Base-by-base conservation (phyloP, 371 early-diverging fungal species). In the Haplosporangium sp. region DNA sequence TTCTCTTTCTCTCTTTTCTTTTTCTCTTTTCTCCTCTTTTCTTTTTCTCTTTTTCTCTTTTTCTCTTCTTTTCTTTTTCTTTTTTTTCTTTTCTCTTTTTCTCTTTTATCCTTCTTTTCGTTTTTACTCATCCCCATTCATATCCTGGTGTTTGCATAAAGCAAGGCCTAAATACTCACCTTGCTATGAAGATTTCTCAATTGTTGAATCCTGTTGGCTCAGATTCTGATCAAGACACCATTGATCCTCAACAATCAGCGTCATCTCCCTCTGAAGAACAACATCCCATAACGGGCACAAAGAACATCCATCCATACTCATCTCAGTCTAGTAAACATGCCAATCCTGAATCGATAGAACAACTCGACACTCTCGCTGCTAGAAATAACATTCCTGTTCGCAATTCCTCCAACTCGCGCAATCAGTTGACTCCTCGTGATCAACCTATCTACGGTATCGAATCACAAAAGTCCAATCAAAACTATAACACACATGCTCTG, bases 271-370 rank as follows among this genome's bases (percentile, higher is more conserved):
- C 47, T 62, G 35, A 62, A 34, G 50, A 35, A 17, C 4, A 38
- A 42, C 4, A 34, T 56, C n/a, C 65, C 5, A 4, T 20, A 50
- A 6, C 57, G 39, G 17, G 56, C 5, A 4, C 10, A 50, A 6
- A 44, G 55, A 9, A 55, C 6, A 34, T 8, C 20, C 56, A 42
- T 15, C 39, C 65, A 42, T 45, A 44, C 6, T 3, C 45, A 20
- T 4, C 44, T 38, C 37, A 17, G 20, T 65, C 75, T 2, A 71
- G 68, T 27, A 77, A 77, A 42, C 77, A 69, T 52, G 55, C 77
- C 38, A 67, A 50, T 57, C 59, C 72, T 11, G 65, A 72, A 27
- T 72, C 69, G 39, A 65, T 72, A 34, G 60, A 60, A 5, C 68
- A 68, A 3, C 72, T 67, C 13, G 71, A 66, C 38, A 56, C 64